Percentiles rank a stretch among this genome's conserved stretches.
phyloP scores from a whole-genome alignment of 1,284 basidiomycete genomes.

The Bondarzewia mesenterica region DNA sequence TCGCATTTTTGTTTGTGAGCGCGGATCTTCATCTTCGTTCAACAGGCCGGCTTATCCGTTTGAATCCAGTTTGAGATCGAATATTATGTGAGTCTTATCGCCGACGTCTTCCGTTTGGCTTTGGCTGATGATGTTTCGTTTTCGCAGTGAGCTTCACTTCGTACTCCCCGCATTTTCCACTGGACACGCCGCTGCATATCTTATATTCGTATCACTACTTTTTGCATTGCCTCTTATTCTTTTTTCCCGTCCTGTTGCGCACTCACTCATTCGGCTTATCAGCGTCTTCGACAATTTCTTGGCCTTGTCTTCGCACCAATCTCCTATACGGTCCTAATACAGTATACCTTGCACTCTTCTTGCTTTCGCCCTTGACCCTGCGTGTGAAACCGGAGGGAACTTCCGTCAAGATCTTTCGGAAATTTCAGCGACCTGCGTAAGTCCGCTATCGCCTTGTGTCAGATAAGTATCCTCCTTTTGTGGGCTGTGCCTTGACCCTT shows the following conservation, averaged over 20 bases:
- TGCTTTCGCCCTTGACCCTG: too few species aligned
- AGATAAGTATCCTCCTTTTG: too few species aligned
- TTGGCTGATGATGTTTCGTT: not conserved
- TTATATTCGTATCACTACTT: constrained; percentile 7
- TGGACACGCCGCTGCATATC: not conserved
- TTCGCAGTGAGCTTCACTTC: not conserved
- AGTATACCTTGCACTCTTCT: too few species aligned
- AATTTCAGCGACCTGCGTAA: too few species aligned
- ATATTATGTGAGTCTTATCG: constrained; percentile 49
- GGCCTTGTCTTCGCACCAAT: not conserved
- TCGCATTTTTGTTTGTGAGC: constrained; percentile 82
- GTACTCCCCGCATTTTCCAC: not conserved
- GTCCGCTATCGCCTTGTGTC: too few species aligned
- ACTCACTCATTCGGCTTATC: not conserved
- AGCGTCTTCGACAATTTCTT: too few species aligned
- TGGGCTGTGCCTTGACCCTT: too few species aligned
- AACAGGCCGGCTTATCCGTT: not conserved
- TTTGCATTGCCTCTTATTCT: not conserved
- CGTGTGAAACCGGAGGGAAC: too few species aligned
- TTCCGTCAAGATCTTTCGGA: too few species aligned
- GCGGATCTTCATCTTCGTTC: constrained; percentile 2
- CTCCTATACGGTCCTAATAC: not conserved
- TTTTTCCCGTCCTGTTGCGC: not conserved
- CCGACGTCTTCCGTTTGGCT: not conserved
- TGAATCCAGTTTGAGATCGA: constrained; percentile 59